Conservation (phyloP, 139 green algal species). For the Chloropicon primus region DNA sequence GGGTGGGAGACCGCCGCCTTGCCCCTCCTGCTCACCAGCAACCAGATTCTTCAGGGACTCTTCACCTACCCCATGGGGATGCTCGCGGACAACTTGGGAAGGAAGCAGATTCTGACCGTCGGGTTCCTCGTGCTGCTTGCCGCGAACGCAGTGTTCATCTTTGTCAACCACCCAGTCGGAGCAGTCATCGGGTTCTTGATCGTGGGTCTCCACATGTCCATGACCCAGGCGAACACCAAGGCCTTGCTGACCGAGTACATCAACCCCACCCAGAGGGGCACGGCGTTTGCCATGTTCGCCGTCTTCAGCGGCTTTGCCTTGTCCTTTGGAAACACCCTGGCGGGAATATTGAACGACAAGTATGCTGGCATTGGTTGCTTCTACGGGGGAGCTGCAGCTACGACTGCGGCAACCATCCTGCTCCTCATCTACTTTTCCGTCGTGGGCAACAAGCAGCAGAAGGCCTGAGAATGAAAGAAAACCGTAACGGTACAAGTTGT, state of each 20-base stretch:
- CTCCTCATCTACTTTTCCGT: not conserved
- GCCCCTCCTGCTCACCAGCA: not conserved
- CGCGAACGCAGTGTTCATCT: slow-evolving; percentile 1
- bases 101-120: slow-evolving; percentile 1
- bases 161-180: not conserved
- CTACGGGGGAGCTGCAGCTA: not conserved
- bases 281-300: not conserved
- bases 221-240: slow-evolving; percentile 63
- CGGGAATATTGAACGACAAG: not conserved
- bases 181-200: slow-evolving; percentile 13
- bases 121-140: not conserved
- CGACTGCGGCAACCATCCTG: not conserved
- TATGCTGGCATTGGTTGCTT: not conserved
- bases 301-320: not conserved
- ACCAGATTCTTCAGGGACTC: slow-evolving; percentile 1
- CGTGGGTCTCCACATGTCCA: slow-evolving; percentile 66
- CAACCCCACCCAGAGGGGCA: not conserved
- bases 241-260: not conserved
- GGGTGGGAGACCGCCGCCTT: not conserved
- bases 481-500: too few relatives aligned
- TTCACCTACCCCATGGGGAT: slow-evolving; percentile 2
- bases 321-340: slow-evolving; percentile 1
- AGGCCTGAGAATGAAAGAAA: not conserved
- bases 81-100: slow-evolving; percentile 1
- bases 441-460: not conserved